Base-by-base conservation (phyloP, 495 filamentous ascomycete genomes). In the Lophiostoma macrostomum region DNA sequence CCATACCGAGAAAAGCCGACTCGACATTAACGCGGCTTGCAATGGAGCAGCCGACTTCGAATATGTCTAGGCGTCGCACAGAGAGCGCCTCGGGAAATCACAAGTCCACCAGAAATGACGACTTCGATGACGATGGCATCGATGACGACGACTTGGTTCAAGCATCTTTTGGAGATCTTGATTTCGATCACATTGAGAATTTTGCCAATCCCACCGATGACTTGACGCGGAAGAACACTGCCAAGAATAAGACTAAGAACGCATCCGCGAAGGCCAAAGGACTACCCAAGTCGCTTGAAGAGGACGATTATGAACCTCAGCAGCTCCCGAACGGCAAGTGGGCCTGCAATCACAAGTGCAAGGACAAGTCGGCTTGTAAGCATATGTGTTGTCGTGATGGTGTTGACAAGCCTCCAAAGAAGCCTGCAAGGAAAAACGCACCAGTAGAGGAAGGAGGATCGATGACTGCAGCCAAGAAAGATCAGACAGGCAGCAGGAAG, bases 381-480 rank as follows among this genome's bases (percentile, higher is more conserved):
- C 93, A 98, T 61, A 69, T 81, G 29, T 98, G 93, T 61, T 98
- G 93, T 65, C 81, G 80, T n/a, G 87, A 95, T 38, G 91, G 91
- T 1, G 62, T 93, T 4, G 85, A 90, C 27, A 94, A 87, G 47
- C 85, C 81, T 27, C 82, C 85, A 5, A 90, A 84, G 52, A 67
- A 71, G 0, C 66, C 70, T n/a, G 76, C 73, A 54, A 51, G 56
- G 60, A 40, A 70, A 66, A 34, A 49, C 63, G 37, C 27, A 0
- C 13, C 20, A 5, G 43, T 35, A 25, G 50, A 63, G 11, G 43
- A 56, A 32, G 18, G 13, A 11, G 16, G 19, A 5, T 25, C 27
- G 12, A 57, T 61, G 18, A 68, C 65, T 29, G 25, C 45, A 41
- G 11, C 42, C 24, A 43, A 49, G 18, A 50, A 38, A 3, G 18